Conservation (phyloP, 108 stramenopile species). For the Nitzschia sp. region DNA sequence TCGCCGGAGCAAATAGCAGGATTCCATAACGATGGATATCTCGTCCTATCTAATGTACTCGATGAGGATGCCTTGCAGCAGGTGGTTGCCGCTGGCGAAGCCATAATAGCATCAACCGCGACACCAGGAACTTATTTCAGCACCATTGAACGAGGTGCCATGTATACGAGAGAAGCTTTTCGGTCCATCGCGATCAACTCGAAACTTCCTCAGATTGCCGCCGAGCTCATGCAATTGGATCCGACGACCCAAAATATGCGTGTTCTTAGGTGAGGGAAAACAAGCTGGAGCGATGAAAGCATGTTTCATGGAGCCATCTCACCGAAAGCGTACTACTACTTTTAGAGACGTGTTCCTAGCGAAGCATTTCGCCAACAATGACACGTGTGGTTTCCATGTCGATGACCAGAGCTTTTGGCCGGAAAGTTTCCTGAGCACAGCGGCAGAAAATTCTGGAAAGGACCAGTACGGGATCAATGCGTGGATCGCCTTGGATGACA, state of each 20-base stretch:
- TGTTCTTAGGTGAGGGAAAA: slow-evolving; percentile 1
- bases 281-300: too few relatives aligned
- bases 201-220: slow-evolving; percentile 12
- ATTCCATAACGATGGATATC: not conserved
- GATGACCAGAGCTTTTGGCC: slow-evolving; percentile 71
- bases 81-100: not conserved
- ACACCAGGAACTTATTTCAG: slow-evolving; percentile 11
- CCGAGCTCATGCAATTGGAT: slow-evolving; percentile 28
- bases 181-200: slow-evolving; percentile 24
- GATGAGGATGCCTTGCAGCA: not conserved
- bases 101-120: not conserved
- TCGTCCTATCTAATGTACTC: not conserved
- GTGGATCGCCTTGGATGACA: slow-evolving; percentile 65
- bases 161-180: slow-evolving; percentile 15
- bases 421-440: not conserved
- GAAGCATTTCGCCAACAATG: slow-evolving; percentile 7
- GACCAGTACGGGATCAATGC: slow-evolving; percentile 48
- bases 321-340: too few relatives aligned
- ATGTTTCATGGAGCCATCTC: too few relatives aligned
- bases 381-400: slow-evolving; percentile 62
- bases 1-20: not conserved
- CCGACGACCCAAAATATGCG: slow-evolving; percentile 2
- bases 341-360: slow-evolving; percentile 29
- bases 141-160: not conserved
- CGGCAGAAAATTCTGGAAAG: not conserved